Evolutionary conservation across 495 filamentous ascomycete genomes (phyloP).

Genomic region (Podospora pseudopauciseta): DNA sequence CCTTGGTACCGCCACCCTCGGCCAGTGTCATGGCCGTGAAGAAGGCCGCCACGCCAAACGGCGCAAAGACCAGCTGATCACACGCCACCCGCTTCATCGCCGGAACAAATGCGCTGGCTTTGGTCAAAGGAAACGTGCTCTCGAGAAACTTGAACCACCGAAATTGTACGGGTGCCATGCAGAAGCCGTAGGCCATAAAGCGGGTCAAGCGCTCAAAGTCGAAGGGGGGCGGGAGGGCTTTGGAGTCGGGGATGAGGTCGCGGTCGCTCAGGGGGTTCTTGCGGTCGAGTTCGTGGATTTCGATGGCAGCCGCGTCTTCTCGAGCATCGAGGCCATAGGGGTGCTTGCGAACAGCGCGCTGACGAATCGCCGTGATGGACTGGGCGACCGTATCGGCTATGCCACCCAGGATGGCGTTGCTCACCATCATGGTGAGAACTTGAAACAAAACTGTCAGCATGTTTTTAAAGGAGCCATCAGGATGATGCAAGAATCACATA

Average conservation of each 20-base stretch:
- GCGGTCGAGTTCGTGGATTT: conserved; percentile 84
- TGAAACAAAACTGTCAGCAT: conserved; percentile 16
- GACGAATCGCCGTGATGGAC: conserved; percentile 76
- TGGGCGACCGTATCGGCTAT: conserved; percentile 88
- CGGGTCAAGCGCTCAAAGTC: conserved; percentile 90
- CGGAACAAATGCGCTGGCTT: conserved; percentile 65
- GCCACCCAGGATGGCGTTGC: conserved; percentile 89
- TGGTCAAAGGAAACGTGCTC: conserved; percentile 78
- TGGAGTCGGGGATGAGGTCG: conserved; percentile 65
- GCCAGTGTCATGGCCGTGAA: conserved; percentile 96
- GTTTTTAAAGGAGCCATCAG: background rate
- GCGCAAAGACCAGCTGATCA: conserved; percentile 95
- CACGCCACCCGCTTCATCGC: conserved; percentile 85
- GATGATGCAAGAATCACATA: conserved; percentile 37
- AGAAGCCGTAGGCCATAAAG: conserved; percentile 95
- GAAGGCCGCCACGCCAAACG: conserved; percentile 83
- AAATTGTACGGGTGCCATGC: conserved; percentile 95
- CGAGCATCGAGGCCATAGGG: conserved; percentile 39
- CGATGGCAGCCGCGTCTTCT: conserved; percentile 75
- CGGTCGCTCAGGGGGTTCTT: conserved; percentile 66
- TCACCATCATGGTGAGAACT: conserved; percentile 98
- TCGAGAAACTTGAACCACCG: conserved; percentile 91
- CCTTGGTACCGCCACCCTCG: conserved; percentile 83
- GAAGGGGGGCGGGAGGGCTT: conserved; percentile 70
- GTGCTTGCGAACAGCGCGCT: conserved; percentile 61